Percentiles rank a stretch among this genome's conserved stretches.
phyloP scores from a whole-genome alignment of 78 protist species.

The Dictyostelium capitatum region DNA sequence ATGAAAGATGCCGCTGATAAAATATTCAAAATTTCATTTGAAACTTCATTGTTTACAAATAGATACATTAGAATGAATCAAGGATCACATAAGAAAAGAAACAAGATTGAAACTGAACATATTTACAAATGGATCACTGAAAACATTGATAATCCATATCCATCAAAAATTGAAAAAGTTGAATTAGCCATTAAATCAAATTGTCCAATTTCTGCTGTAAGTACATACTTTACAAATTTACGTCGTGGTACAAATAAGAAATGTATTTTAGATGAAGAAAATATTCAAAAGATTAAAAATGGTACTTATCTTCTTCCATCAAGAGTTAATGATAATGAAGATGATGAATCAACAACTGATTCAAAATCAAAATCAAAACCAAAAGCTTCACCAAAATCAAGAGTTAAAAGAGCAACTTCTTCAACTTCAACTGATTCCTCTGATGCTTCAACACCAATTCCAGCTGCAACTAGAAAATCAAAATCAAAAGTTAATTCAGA shows the following conservation, averaged over 20 bases:
- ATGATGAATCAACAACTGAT: too few relatives aligned
- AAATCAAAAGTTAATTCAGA: too few relatives aligned
- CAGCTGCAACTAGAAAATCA: too few relatives aligned
- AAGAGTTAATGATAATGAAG: too few relatives aligned
- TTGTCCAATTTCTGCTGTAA: neutral
- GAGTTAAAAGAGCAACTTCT: too few relatives aligned
- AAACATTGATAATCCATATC: neutral
- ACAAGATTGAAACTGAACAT: neutral
- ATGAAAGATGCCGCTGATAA: neutral
- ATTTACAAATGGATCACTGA: neutral
- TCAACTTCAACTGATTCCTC: too few relatives aligned
- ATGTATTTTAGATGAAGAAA: neutral
- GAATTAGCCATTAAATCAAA: neutral
- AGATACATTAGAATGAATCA: constrained; percentile 1
- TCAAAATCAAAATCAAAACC: too few relatives aligned
- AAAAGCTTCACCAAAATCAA: too few relatives aligned
- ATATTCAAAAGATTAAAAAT: neutral
- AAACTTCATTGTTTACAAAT: neutral
- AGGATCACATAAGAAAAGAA: constrained; percentile 2
- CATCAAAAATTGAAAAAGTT: neutral
- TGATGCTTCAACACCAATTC: too few relatives aligned
- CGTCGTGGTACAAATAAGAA: neutral
- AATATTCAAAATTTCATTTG: neutral
- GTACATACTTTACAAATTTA: neutral
- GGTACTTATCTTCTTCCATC: neutral